Evolutionary conservation across 2,329 filamentous ascomycete genomes (phyloP).

Genomic region (Trichoderma koningiopsis): DNA sequence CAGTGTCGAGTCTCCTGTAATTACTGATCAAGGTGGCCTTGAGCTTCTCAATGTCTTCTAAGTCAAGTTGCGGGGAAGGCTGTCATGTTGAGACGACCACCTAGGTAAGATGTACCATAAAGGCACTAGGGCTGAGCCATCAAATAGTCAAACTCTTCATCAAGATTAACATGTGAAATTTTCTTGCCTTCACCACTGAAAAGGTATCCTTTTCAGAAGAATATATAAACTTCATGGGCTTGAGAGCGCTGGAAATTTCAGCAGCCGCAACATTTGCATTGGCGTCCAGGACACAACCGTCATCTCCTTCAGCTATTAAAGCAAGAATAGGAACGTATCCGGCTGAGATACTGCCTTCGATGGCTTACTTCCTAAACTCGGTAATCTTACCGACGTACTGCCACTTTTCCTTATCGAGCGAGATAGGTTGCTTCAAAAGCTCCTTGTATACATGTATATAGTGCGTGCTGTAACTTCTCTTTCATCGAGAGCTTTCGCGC

Average conservation of each 20-base stretch:
- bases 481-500: not conserved
- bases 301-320: not conserved
- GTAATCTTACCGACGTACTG: not conserved
- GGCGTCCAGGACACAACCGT: not conserved
- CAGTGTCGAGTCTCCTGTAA: constrained; percentile 77
- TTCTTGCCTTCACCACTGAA: constrained; percentile 93
- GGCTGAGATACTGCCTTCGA: not conserved
- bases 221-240: constrained; percentile 97
- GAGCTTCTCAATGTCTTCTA: constrained; percentile 74
- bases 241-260: constrained; percentile 82
- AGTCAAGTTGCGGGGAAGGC: too few relatives aligned
- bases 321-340: not conserved
- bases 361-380: not conserved
- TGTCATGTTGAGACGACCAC: too few relatives aligned
- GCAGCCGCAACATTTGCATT: constrained; percentile 80
- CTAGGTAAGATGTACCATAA: too few relatives aligned
- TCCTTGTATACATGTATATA: not conserved
- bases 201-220: constrained; percentile 94
- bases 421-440: not conserved
- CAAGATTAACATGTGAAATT: constrained; percentile 95
- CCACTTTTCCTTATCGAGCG: not conserved
- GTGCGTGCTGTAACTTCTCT: not conserved
- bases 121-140: constrained; percentile 95
- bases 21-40: constrained; percentile 83
- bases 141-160: constrained; percentile 90